Percentiles rank a stretch among this genome's conserved stretches.
Evolutionary conservation across 1,284 basidiomycete genomes (phyloP).

Genomic region (Meira miltonrushii): DNA sequence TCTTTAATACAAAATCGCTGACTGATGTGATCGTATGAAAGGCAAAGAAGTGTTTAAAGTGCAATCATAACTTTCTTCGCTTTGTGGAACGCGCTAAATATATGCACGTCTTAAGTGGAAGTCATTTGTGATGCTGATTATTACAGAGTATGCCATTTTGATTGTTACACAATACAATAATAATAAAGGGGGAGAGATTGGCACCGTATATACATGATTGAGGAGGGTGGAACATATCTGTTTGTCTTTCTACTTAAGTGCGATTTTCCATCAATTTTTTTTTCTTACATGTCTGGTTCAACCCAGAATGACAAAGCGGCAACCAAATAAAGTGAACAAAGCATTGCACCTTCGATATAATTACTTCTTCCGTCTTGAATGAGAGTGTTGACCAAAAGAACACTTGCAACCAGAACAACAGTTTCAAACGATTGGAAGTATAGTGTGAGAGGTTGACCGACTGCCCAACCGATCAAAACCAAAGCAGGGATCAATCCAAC

Average conservation of each 20-base stretch:
- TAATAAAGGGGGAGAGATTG: too few species aligned
- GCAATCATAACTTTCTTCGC: too few species aligned
- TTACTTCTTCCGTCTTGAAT: constrained; percentile 51
- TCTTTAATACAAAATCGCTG: too few species aligned
- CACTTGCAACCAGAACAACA: constrained; percentile 45
- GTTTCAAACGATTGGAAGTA: constrained; percentile 42
- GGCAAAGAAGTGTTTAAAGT: too few species aligned
- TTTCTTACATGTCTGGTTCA: neutral
- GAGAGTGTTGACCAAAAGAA: constrained; percentile 50
- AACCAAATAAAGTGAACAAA: constrained; percentile 41
- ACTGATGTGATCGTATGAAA: too few species aligned
- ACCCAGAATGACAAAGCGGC: constrained; percentile 49
- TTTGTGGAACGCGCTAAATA: too few species aligned
- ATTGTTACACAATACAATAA: neutral
- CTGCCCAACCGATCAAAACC: constrained; percentile 51
- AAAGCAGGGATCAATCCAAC: constrained; percentile 51
- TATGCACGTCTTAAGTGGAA: too few species aligned
- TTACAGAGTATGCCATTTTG: neutral
- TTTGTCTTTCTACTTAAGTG: neutral
- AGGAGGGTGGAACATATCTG: neutral
- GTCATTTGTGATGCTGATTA: too few species aligned
- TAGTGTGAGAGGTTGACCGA: constrained; percentile 50
- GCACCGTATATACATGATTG: neutral
- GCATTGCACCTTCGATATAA: constrained; percentile 52
- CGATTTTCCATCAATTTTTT: neutral